Evolutionary conservation across 2,329 filamentous ascomycete genomes (phyloP).

Genomic region (Cladosporium cucumerinum): DNA sequence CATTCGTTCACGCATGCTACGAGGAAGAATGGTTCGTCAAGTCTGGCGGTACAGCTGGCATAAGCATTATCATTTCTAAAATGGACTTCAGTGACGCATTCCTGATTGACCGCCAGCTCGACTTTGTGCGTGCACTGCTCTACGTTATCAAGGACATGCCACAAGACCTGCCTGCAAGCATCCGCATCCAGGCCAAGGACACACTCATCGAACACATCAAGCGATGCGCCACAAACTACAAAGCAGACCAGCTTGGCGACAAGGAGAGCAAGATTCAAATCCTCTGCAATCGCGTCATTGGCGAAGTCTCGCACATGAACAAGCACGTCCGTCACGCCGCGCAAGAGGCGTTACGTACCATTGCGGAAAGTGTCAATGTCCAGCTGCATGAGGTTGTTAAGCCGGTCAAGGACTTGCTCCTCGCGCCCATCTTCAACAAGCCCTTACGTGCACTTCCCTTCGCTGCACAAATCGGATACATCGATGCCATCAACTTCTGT

Average conservation of each 20-base stretch:
- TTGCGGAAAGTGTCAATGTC: slow-evolving; percentile 72
- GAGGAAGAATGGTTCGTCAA: slow-evolving; percentile 99
- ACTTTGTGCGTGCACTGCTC: slow-evolving; percentile 86
- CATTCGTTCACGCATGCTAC: slow-evolving; percentile 91
- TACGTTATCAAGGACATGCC: slow-evolving; percentile 99
- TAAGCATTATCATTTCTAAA: slow-evolving; percentile 80
- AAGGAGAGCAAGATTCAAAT: slow-evolving; percentile 65
- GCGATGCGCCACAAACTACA: slow-evolving; percentile 71
- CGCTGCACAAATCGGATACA: slow-evolving; percentile 93
- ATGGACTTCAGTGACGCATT: slow-evolving; percentile 80
- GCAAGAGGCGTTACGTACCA: slow-evolving; percentile 72
- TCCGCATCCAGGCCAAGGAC: slow-evolving; percentile 74
- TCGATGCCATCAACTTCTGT: slow-evolving; percentile 95
- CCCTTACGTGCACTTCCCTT: slow-evolving; percentile 90
- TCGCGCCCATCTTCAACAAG: slow-evolving; percentile 94
- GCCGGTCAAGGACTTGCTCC: slow-evolving; percentile 82
- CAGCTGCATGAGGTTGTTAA: slow-evolving; percentile 85
- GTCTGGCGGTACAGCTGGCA: slow-evolving; percentile 84
- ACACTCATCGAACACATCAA: slow-evolving; percentile 74
- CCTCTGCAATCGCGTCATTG: slow-evolving; percentile 80
- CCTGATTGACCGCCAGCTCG: slow-evolving; percentile 76
- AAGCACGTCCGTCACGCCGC: slow-evolving; percentile 87
- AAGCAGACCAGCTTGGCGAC: slow-evolving; percentile 73
- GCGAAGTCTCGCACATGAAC: slow-evolving; percentile 92
- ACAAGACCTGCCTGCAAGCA: slow-evolving; percentile 85